Evolutionary conservation across 768 basidiomycete species (phyloP).

Genomic region (Pleurotus tuber-regium): DNA sequence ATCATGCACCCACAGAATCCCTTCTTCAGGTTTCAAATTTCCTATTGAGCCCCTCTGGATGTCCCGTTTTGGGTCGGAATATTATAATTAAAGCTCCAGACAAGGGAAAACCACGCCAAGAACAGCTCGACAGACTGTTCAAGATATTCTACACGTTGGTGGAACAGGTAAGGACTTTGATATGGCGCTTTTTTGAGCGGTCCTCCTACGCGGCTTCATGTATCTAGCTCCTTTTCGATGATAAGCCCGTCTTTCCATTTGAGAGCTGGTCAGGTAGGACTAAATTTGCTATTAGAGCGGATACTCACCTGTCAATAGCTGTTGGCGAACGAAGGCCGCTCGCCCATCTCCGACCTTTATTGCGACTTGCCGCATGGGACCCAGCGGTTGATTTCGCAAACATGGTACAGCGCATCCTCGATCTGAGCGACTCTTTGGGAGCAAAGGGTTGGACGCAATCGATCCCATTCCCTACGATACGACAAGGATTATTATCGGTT

Average conservation of each 20-base stretch:
- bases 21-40: background rate
- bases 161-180: background rate
- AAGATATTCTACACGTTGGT: background rate
- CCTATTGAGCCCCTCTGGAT: background rate
- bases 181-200: too few relatives aligned
- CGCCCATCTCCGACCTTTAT: background rate
- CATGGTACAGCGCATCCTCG: background rate
- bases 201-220: too few relatives aligned
- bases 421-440: background rate
- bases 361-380: background rate
- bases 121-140: background rate
- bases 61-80: background rate
- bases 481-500: background rate
- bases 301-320: background rate
- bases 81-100: background rate
- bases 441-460: background rate
- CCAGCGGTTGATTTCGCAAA: background rate
- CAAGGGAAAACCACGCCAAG: background rate
- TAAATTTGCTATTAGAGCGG: background rate
- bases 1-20: background rate
- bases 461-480: background rate
- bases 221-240: background rate
- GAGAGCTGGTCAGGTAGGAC: background rate
- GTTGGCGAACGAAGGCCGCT: background rate
- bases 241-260: background rate